Evolutionary conservation across 495 filamentous ascomycete species (phyloP).

Genomic region (Neurospora hispaniola): DNA sequence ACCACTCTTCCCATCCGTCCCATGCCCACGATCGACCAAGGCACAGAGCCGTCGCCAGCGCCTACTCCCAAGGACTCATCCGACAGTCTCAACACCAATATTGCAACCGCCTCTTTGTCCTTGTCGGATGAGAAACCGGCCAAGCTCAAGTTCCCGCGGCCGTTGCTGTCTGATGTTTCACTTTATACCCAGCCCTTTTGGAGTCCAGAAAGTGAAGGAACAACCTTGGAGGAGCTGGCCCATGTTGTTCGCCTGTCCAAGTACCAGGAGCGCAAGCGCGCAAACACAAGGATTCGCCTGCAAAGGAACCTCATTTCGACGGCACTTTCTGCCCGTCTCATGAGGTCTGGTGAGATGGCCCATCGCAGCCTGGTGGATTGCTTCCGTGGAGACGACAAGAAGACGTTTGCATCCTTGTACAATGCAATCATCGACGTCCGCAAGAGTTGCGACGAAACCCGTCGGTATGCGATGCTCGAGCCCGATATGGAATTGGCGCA

Average conservation of each 20-base stretch:
- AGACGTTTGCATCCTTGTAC: slow-evolving; percentile 74
- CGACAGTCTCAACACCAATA: slow-evolving; percentile 12
- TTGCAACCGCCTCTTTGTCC: slow-evolving; percentile 5
- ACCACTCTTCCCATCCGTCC: slow-evolving; percentile 24
- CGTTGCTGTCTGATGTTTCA: slow-evolving; percentile 39
- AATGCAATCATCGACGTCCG: slow-evolving; percentile 82
- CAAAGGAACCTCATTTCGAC: slow-evolving; percentile 60
- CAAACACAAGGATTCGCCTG: slow-evolving; percentile 54
- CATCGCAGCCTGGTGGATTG: slow-evolving; percentile 78
- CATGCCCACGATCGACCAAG: slow-evolving; percentile 38
- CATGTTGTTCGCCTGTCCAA: slow-evolving; percentile 58
- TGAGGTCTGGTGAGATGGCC: slow-evolving; percentile 64
- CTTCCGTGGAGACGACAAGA: slow-evolving; percentile 83
- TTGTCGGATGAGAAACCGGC: slow-evolving; percentile 16
- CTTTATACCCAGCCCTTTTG: slow-evolving; percentile 40
- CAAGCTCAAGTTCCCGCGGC: slow-evolving; percentile 26
- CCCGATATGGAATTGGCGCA: slow-evolving; percentile 50
- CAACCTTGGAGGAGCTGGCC: slow-evolving; percentile 60
- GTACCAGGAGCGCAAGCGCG: slow-evolving; percentile 63
- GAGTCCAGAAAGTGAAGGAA: slow-evolving; percentile 39
- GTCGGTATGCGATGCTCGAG: slow-evolving; percentile 57
- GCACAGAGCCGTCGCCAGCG: slow-evolving; percentile 15
- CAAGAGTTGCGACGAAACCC: slow-evolving; percentile 67
- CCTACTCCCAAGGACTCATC: slow-evolving; percentile 16
- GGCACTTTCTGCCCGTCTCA: slow-evolving; percentile 68